These are phyloP conservation scores for Ogataea angusta DNA, from an alignment of 805 yeast genomes.

Conservation along the genomic window DNA sequence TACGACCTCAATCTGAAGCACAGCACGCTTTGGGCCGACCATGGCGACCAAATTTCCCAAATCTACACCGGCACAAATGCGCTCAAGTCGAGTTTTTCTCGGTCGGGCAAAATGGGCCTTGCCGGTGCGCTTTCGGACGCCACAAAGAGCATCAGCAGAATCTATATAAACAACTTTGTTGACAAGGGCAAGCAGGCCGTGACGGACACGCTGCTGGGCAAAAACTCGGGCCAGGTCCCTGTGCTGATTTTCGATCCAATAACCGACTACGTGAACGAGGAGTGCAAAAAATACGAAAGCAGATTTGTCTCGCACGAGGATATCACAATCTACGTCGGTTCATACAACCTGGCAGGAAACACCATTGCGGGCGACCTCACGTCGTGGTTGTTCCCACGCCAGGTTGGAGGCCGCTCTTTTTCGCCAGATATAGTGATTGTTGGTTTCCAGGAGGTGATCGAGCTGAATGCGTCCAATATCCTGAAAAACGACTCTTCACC, in stretches of 20 bases:
- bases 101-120: conserved; percentile 93
- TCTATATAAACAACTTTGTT: conserved; percentile 93
- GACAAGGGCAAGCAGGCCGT: conserved; percentile 89
- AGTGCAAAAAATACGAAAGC: conserved; percentile 46
- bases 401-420: conserved; percentile 43
- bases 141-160: conserved; percentile 89
- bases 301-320: conserved; percentile 60
- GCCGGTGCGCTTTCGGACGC: conserved; percentile 98
- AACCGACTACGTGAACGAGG: conserved; percentile 73
- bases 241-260: conserved; percentile 86
- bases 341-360: conserved; percentile 84
- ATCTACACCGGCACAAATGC: conserved; percentile 98
- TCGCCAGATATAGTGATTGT: conserved; percentile 81
- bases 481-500: conserved; percentile 80
- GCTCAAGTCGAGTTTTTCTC: conserved; percentile 85
- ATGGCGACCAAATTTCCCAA: conserved; percentile 94
- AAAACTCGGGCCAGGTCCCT: conserved; percentile 63
- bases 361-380: conserved; percentile 54
- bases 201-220: conserved; percentile 82
- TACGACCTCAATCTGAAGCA: conserved; percentile 67
- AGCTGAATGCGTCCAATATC: conserved; percentile 86
- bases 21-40: conserved; percentile 94
- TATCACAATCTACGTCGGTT: conserved; percentile 72
- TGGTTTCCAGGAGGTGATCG: conserved; percentile 93
- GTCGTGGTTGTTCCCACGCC: conserved; percentile 78